phyloP scores from a whole-genome alignment of 495 filamentous ascomycete genomes.

The Pyrenopolyporus hunteri region DNA sequence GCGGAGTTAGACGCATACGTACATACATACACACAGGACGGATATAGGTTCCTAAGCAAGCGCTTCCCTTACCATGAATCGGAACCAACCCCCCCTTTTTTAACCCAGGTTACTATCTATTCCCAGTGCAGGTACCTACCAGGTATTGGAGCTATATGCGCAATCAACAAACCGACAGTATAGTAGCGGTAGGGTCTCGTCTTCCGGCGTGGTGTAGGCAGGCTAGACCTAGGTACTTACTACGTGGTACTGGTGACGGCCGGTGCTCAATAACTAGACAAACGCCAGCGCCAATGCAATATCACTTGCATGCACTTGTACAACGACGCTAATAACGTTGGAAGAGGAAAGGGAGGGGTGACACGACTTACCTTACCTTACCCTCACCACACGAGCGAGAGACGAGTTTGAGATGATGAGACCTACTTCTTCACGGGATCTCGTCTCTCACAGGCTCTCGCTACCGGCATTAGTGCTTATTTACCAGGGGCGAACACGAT shows the following conservation, averaged over 20 bases:
- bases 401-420: conserved; percentile 24
- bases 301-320: conserved; percentile 38
- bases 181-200: too few species aligned
- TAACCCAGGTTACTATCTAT: neutral
- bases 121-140: neutral
- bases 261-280: neutral
- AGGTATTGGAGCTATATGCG: conserved; percentile 7
- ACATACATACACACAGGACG: too few species aligned
- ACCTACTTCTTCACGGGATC: conserved; percentile 5
- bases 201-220: conserved; percentile 12
- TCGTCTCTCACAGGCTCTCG: conserved; percentile 23
- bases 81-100: neutral
- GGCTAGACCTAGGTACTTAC: neutral
- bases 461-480: conserved; percentile 35
- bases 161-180: neutral
- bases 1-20: conserved; percentile 15
- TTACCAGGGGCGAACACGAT: conserved; percentile 12
- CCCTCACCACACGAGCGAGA: conserved; percentile 26
- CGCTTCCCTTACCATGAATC: neutral
- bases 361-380: conserved; percentile 35
- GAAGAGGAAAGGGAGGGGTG: conserved; percentile 14
- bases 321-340: conserved; percentile 21
- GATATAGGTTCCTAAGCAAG: conserved; percentile 1
- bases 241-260: too few species aligned
- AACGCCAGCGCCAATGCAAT: conserved; percentile 28